A percentile compares a stretch with the other conserved stretches of the same genome.
Conservation (phyloP, 306 rosid genomes). For the Pyrus bretschneideri region DNA sequence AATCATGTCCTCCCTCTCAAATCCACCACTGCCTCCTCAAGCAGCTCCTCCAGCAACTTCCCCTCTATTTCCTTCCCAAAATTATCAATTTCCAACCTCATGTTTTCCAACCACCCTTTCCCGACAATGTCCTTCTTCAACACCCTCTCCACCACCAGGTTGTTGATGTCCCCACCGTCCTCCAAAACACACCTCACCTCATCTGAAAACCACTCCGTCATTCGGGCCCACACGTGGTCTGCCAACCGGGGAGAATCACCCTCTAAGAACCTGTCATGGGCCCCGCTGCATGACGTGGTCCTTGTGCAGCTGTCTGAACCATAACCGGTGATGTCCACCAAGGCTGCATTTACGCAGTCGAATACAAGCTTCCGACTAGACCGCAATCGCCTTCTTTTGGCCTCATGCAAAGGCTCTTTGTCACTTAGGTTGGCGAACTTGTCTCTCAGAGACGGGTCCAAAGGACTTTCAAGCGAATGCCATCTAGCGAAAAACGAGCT, state of each 20-base stretch:
- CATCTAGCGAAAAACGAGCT: slow-evolving; percentile 42
- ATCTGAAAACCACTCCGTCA: slow-evolving; percentile 60
- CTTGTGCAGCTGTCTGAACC: slow-evolving; percentile 27
- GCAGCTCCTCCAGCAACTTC: slow-evolving; percentile 63
- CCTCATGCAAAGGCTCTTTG: slow-evolving; percentile 56
- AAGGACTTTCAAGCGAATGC: slow-evolving; percentile 67
- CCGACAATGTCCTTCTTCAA: slow-evolving; percentile 66
- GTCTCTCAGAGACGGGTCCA: slow-evolving; percentile 79
- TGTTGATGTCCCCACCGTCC: slow-evolving; percentile 55
- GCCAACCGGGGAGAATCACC: slow-evolving; percentile 33
- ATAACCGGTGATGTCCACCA: slow-evolving; percentile 51
- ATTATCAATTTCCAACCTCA: slow-evolving; percentile 54
- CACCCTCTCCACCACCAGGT: slow-evolving; percentile 68
- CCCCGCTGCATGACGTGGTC: slow-evolving; percentile 30
- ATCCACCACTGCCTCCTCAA: slow-evolving; percentile 63
- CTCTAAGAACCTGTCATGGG: slow-evolving; percentile 25
- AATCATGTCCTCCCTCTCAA: slow-evolving; percentile 36
- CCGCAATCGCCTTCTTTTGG: slow-evolving; percentile 60
- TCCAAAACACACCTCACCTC: slow-evolving; percentile 43
- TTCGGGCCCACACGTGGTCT: slow-evolving; percentile 59
- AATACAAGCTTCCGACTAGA: slow-evolving; percentile 72
- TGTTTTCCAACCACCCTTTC: slow-evolving; percentile 58
- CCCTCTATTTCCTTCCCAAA: slow-evolving; percentile 65
- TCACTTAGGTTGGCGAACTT: slow-evolving; percentile 41
- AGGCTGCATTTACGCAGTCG: slow-evolving; percentile 56